Percentiles rank a stretch among this genome's conserved stretches.
Conservation (phyloP, 495 filamentous ascomycete genomes). For the Aspergillus sparsus region DNA sequence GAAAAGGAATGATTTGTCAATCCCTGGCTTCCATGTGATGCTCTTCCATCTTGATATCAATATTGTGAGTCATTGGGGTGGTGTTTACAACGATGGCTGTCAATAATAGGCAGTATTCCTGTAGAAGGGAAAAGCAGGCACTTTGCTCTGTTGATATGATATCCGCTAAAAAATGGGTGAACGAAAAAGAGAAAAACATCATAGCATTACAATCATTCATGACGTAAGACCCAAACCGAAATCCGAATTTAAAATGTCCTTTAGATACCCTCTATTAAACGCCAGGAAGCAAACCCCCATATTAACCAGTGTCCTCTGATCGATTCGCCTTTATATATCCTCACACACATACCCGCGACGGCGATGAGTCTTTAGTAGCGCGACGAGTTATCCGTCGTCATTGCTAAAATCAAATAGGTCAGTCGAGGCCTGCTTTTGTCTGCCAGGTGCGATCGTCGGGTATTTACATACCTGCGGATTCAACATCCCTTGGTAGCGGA, state of each 20-base stretch:
- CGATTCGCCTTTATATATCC: neutral
- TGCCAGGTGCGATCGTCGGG: neutral
- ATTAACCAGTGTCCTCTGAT: neutral
- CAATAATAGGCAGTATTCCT: too few relatives aligned
- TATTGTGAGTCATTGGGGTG: too few relatives aligned
- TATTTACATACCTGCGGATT: constrained; percentile 35
- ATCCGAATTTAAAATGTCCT: neutral
- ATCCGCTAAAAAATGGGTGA: too few relatives aligned
- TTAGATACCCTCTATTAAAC: neutral
- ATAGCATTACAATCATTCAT: neutral
- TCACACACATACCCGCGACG: neutral
- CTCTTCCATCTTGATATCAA: too few relatives aligned
- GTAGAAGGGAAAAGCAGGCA: too few relatives aligned
- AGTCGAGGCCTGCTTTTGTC: neutral
- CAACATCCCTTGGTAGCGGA: constrained; percentile 28
- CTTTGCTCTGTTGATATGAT: too few relatives aligned
- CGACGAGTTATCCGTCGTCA: constrained; percentile 12
- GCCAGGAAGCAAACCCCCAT: neutral
- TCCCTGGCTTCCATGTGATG: too few relatives aligned
- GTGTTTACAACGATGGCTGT: too few relatives aligned
- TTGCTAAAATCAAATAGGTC: neutral
- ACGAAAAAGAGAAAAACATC: neutral
- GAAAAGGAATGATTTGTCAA: too few relatives aligned
- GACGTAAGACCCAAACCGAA: neutral
- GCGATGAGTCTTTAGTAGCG: neutral